Evolutionary conservation across 1,284 basidiomycete species (phyloP), one percentile per base, ranked within the genome.

Genomic region (Malassezia caprae): DNA sequence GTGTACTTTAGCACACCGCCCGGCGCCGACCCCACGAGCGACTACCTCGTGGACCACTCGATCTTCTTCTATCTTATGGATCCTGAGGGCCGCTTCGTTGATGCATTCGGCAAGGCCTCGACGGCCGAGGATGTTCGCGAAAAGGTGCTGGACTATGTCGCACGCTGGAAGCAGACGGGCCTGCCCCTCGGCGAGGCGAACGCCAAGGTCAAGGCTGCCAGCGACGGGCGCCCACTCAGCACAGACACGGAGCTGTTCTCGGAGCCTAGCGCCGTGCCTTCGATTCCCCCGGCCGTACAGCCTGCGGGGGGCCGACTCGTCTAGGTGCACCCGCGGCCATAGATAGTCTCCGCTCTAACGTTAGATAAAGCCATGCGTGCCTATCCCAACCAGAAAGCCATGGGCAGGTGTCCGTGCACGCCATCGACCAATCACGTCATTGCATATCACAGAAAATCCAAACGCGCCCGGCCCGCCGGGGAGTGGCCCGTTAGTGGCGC

Each of bases 31-130:
- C 83, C 91, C 0, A 82, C 75, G 4, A 80, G 81, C 44, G 93
- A 99, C 78, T 99, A 98, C 75, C 82, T 99, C 48, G 93, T 98
- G 28, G 67, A 71, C 41, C 64, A 60, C 61, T 76, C 85, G 48
- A 96, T 96, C 74, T 96, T 91, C 76, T 89, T 98, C 73, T 99
- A 99, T 77, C 81, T 99, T 31, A 96, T 99, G 90, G 90, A 96
- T 72, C 93, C 94, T 1, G 69, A 71, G 51, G 93, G 93, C 17
- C 81, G 86, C 70, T 99, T 96, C 66, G 89, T 96, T 2, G 91
- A 98, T 68, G 93, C 94, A 3, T 96, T 96, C 74, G 94, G 93
- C 11, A 89, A 94, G 78, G 82, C 80, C 50, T 84, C 82, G 50
- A 82, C 81, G 0, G 80, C 82, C 4, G 81, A 84, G 32, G 86